Conservation (phyloP, 306 rosid species). For the Vachellia collinsii region DNA sequence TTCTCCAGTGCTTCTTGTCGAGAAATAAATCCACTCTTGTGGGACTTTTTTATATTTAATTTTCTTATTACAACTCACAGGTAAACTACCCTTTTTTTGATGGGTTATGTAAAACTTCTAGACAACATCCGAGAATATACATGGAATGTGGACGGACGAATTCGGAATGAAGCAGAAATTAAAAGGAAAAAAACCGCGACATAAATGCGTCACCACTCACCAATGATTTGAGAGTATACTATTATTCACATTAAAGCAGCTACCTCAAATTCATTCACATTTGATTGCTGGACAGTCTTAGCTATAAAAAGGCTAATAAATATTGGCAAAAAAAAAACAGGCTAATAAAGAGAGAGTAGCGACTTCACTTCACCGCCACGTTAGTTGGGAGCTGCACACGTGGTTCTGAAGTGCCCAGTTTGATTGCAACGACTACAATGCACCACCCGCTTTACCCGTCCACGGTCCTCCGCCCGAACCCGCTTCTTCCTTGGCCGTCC, state of each 20-base stretch:
- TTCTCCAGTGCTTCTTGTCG: too few species aligned
- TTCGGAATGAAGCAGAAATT: not conserved
- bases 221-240: slow-evolving; percentile 32
- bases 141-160: too few species aligned
- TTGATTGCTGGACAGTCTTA: slow-evolving; percentile 42
- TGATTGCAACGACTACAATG: slow-evolving; percentile 95
- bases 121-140: too few species aligned
- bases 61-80: too few species aligned
- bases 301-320: slow-evolving; percentile 39
- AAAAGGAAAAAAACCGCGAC: not conserved
- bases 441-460: slow-evolving; percentile 84
- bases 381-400: slow-evolving; percentile 84
- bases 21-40: too few species aligned
- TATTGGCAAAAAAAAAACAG: too few species aligned
- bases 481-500: slow-evolving; percentile 87
- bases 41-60: too few species aligned
- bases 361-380: not conserved
- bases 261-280: slow-evolving; percentile 20
- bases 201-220: slow-evolving; percentile 46
- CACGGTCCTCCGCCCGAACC: slow-evolving; percentile 86
- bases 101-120: too few species aligned
- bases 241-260: slow-evolving; percentile 35
- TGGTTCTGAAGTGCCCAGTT: slow-evolving; percentile 88
- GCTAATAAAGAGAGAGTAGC: not conserved
- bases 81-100: too few species aligned